Evolutionary conservation across 208 protist genomes (phyloP).

Genomic region (Crithidia fasciculata): DNA sequence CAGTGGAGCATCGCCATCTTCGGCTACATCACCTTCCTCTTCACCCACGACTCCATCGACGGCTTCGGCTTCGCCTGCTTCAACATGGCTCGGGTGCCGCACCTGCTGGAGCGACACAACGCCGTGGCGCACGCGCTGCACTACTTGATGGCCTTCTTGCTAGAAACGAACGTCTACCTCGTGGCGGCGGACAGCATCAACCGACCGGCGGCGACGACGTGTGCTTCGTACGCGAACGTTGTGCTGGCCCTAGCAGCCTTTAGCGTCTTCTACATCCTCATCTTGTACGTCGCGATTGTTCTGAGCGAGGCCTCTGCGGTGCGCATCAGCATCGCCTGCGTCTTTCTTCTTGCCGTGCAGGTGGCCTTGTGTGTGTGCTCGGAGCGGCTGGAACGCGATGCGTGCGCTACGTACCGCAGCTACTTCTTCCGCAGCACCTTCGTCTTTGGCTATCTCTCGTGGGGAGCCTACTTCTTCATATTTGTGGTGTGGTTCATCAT

Average conservation of each 20-base stretch:
- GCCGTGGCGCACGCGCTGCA: conserved; percentile 45
- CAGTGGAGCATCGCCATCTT: conserved; percentile 57
- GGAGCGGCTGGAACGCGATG: background rate
- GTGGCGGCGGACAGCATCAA: conserved; percentile 27
- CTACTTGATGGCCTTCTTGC: conserved; percentile 53
- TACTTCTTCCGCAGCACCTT: conserved; percentile 24
- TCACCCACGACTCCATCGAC: conserved; percentile 67
- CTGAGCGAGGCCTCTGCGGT: conserved; percentile 21
- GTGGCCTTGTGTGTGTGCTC: conserved; percentile 38
- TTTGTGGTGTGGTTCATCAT: conserved; percentile 55
- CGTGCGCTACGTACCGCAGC: conserved; percentile 8
- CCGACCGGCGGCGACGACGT: conserved; percentile 9
- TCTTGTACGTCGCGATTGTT: conserved; percentile 35
- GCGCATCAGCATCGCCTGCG: conserved; percentile 42
- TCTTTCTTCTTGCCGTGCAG: conserved; percentile 40
- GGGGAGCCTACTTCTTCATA: conserved; percentile 30
- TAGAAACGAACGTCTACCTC: conserved; percentile 70
- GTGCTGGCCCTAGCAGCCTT: conserved; percentile 38
- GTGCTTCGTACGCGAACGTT: conserved; percentile 28
- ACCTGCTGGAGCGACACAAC: conserved; percentile 43
- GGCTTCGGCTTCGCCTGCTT: conserved; percentile 79
- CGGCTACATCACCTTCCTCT: conserved; percentile 50
- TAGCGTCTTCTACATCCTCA: conserved; percentile 37
- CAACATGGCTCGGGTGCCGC: conserved; percentile 37
- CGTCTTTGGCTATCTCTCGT: conserved; percentile 56